Conservation (phyloP, 169 alveolate species). For the Theileria annulata region DNA sequence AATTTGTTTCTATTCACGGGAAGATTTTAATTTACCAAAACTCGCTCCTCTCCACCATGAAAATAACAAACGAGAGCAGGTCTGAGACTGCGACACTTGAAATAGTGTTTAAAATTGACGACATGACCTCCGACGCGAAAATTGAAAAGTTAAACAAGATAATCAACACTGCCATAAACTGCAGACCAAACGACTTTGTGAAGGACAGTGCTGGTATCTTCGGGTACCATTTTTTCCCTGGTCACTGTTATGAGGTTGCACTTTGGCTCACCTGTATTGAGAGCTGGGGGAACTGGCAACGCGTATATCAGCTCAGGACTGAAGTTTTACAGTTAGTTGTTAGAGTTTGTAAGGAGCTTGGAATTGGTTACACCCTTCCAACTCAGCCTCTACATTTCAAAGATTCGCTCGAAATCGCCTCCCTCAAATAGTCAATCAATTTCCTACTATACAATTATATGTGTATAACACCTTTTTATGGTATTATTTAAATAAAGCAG, state of each 20-base stretch:
- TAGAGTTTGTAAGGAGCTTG: constrained; percentile 64
- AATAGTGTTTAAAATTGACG: constrained; percentile 74
- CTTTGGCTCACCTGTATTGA: constrained; percentile 80
- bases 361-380: constrained; percentile 70
- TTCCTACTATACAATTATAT: not conserved
- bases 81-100: constrained; percentile 78
- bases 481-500: not conserved
- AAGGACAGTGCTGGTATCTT: constrained; percentile 71
- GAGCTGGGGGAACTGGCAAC: constrained; percentile 81
- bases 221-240: constrained; percentile 78
- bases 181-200: constrained; percentile 82
- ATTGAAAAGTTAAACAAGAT: constrained; percentile 70
- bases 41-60: constrained; percentile 77
- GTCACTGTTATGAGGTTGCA: constrained; percentile 74
- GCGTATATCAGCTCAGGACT: constrained; percentile 70
- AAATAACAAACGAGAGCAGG: constrained; percentile 83
- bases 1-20: constrained; percentile 79
- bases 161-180: constrained; percentile 72
- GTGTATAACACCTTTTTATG: not conserved
- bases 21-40: constrained; percentile 80
- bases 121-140: constrained; percentile 73
- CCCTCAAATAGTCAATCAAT: not conserved
- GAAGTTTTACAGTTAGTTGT: constrained; percentile 72
- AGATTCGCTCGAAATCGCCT: constrained; percentile 59
- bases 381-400: constrained; percentile 73